Percentiles rank a stretch among this genome's conserved stretches.
These are phyloP conservation scores for Trichomonas tenax DNA, from an alignment of 208 protist species.

Conservation along the genomic window DNA sequence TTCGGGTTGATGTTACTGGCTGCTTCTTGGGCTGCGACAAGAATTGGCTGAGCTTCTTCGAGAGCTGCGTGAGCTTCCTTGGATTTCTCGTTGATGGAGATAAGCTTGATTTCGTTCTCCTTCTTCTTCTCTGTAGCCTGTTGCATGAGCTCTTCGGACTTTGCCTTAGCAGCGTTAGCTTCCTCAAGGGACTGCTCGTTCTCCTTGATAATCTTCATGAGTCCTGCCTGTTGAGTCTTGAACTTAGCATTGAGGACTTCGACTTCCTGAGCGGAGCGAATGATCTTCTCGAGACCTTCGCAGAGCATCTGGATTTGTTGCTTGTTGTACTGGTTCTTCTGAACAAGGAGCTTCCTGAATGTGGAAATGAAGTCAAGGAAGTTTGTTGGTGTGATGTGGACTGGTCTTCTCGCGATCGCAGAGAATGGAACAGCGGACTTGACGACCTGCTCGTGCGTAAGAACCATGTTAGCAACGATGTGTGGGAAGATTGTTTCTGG, in stretches of 20 bases:
- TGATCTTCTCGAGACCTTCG: conserved; percentile 82
- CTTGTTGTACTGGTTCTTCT: conserved; percentile 72
- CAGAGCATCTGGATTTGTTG: conserved; percentile 75
- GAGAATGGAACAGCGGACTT: conserved; percentile 65
- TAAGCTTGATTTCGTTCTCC: conserved; percentile 35
- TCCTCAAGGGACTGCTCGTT: conserved; percentile 61
- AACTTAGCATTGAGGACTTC: conserved; percentile 56
- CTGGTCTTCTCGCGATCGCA: conserved; percentile 70
- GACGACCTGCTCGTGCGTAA: conserved; percentile 70
- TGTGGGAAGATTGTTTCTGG: neutral
- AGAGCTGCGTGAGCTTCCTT: conserved; percentile 54
- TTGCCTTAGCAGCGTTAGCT: conserved; percentile 31
- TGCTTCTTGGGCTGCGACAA: conserved; percentile 75
- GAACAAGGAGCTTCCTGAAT: conserved; percentile 71
- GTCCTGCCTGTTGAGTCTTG: neutral
- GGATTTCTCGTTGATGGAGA: conserved; percentile 39
- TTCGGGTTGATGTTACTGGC: conserved; percentile 75
- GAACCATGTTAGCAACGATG: conserved; percentile 81
- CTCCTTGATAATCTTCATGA: conserved; percentile 49
- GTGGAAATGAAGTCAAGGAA: conserved; percentile 89
- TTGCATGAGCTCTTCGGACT: conserved; percentile 41
- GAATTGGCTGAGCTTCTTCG: conserved; percentile 77
- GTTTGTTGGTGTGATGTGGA: conserved; percentile 96
- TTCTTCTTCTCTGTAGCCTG: conserved; percentile 37
- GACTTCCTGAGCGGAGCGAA: conserved; percentile 76